phyloP scores from a whole-genome alignment of 1,139 yeast genomes.

The Yamadazyma sp. region DNA sequence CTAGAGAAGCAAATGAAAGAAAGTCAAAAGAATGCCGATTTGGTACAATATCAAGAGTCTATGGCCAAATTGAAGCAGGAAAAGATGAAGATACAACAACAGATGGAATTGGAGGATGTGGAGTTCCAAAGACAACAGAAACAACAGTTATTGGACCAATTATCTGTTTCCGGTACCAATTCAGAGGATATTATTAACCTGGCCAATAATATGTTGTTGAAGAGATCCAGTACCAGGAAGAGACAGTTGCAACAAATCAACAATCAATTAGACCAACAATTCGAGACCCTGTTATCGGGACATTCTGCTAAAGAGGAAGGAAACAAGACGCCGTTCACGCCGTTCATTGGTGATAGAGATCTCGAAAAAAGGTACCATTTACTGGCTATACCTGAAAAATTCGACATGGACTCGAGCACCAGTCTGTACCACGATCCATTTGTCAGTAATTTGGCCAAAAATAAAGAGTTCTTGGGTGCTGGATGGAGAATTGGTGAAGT shows the following conservation, averaged over 20 bases:
- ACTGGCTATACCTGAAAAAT: conserved; percentile 27
- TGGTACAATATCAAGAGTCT: conserved; percentile 56
- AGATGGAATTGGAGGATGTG: conserved; percentile 67
- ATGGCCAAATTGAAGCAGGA: conserved; percentile 60
- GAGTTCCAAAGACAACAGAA: conserved; percentile 57
- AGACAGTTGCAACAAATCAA: conserved; percentile 67
- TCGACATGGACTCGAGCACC: conserved; percentile 43
- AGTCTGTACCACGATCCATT: conserved; percentile 50
- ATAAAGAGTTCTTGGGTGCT: conserved; percentile 75
- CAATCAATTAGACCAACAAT: conserved; percentile 45
- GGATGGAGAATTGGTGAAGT: conserved; percentile 78
- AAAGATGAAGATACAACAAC: conserved; percentile 61
- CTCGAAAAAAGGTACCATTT: conserved; percentile 36
- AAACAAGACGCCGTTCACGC: conserved; percentile 73
- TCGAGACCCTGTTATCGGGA: conserved; percentile 30
- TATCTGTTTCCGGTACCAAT: conserved; percentile 53
- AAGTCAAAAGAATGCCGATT: conserved; percentile 66
- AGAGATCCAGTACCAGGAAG: conserved; percentile 66
- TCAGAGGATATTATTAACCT: conserved; percentile 53
- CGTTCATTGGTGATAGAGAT: conserved; percentile 88
- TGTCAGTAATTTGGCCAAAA: conserved; percentile 55
- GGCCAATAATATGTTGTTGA: conserved; percentile 44
- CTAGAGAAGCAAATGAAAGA: conserved; percentile 63
- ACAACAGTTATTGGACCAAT: conserved; percentile 68
- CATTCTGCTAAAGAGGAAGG: conserved; percentile 21